A percentile compares a stretch with the other conserved stretches of the same genome.
These are phyloP conservation scores for Auricularia sp. DNA, from an alignment of 768 basidiomycete genomes.

Conservation along the genomic window DNA sequence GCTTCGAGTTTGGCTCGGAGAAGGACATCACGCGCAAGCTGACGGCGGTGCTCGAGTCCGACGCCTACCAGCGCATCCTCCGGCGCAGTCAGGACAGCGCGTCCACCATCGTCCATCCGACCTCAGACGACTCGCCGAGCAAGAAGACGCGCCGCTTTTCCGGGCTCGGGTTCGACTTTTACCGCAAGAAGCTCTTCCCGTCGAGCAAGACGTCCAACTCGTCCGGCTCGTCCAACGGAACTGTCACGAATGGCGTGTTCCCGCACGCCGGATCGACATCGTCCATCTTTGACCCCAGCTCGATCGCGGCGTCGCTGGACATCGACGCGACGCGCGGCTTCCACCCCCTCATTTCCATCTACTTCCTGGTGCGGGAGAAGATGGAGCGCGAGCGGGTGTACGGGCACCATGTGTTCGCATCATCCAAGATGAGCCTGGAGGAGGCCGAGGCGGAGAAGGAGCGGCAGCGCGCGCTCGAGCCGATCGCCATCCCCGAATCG, in stretches of 20 bases:
- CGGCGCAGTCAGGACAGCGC: constrained; percentile 32
- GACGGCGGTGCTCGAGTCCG: constrained; percentile 61
- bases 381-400: constrained; percentile 89
- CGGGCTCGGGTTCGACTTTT: constrained; percentile 73
- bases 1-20: constrained; percentile 90
- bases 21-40: constrained; percentile 76
- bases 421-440: constrained; percentile 67
- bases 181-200: constrained; percentile 78
- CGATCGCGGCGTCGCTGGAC: not conserved
- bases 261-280: constrained; percentile 8
- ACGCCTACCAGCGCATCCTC: constrained; percentile 67
- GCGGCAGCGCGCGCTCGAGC: not conserved
- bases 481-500: not conserved
- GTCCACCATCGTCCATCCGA: constrained; percentile 22
- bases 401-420: constrained; percentile 88
- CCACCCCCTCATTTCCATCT: constrained; percentile 92
- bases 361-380: constrained; percentile 93
- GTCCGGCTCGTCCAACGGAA: constrained; percentile 16
- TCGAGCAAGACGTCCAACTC: constrained; percentile 22
- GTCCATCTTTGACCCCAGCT: constrained; percentile 9
- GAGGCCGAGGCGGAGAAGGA: constrained; percentile 1
- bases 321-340: constrained; percentile 84
- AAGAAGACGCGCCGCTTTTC: constrained; percentile 80
- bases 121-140: constrained; percentile 5
- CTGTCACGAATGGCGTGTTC: not conserved